Evolutionary conservation across 805 yeast species (phyloP).

Genomic region (Metschnikowia proteae): DNA sequence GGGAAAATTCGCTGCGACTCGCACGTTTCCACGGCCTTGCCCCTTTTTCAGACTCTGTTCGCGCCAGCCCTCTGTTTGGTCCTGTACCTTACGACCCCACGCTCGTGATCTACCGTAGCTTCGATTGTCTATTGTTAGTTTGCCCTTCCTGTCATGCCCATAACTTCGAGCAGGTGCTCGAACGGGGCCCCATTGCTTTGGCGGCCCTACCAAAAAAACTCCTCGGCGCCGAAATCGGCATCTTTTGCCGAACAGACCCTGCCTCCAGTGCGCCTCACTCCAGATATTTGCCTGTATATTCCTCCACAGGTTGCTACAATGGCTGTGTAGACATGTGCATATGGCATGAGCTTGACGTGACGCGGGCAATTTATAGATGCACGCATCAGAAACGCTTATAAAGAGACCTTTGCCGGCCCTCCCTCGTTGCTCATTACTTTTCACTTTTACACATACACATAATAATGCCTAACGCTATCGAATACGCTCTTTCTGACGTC

Average conservation of each 20-base stretch:
- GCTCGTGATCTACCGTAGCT: not conserved
- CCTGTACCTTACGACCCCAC: constrained; percentile 1
- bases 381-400: not conserved
- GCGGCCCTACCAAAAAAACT: not conserved
- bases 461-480: constrained; percentile 25
- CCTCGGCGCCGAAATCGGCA: too few species aligned
- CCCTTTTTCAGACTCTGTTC: not conserved
- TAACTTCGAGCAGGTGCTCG: too few species aligned
- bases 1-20: not conserved
- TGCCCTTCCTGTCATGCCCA: too few species aligned
- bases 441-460: not conserved
- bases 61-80: constrained; percentile 4
- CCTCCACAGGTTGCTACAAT: constrained; percentile 2
- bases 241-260: too few species aligned
- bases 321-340: constrained; percentile 1
- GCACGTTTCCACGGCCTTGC: not conserved
- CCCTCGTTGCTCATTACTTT: not conserved
- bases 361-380: not conserved
- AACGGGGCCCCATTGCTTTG: too few species aligned
- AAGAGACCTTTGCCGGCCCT: not conserved
- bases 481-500: constrained; percentile 23
- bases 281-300: not conserved
- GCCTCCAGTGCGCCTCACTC: too few species aligned
- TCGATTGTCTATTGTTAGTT: too few species aligned
- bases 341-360: not conserved